Base-by-base conservation (phyloP, 164 flowering plant genomes). In the Vitis labrusca region DNA sequence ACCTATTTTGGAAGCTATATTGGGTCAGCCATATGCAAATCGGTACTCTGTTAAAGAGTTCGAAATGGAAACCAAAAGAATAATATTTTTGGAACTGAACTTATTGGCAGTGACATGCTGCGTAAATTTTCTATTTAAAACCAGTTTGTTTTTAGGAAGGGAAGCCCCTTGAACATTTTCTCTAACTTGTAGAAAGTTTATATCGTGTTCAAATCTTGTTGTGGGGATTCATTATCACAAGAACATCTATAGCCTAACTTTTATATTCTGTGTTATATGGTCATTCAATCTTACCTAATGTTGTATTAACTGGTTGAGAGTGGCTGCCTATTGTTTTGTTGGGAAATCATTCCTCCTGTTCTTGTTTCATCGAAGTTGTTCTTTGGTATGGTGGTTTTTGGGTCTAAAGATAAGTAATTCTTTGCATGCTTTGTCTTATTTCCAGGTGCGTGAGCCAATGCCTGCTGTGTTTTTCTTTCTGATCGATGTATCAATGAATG, bases 371-470 rank as follows among this genome's bases (percentile, higher is more conserved):
- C 17, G 10, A 68, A 68, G 58, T n/a, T 50, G 27, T 16, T 47
- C 10, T 58, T 27, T 27, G 44, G 7, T 12, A 50, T 59, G 14
- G 53, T 32, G 16, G 29, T 51, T 27, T 62, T 56, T 66, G 12
- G 10, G 63, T 15, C 27, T 23, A 10, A 14, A 11, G 59, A 65
- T 51, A 16, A 4, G 7, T 66, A 4, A 50, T 49, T 55, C 15
- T 54, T 16, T 50, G 51, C 44, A 32, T 65, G 1, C 9, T 61
- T 14, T 68, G 13, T 61, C 3, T 64, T 51, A 10, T 67, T 62
- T 78, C 16, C 84, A 96, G 99, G 96, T 96, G 47, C 97, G 99
- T 63, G 99, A 96, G 50, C 99, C 99, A 67, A 96, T 96, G 98
- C 98, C 98, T 44, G 97, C 97, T 47, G 97, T 96, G 30, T 93